Evolutionary conservation across 352 stramenopile genomes (phyloP).

Genomic region (Pythium phragmiticola): DNA sequence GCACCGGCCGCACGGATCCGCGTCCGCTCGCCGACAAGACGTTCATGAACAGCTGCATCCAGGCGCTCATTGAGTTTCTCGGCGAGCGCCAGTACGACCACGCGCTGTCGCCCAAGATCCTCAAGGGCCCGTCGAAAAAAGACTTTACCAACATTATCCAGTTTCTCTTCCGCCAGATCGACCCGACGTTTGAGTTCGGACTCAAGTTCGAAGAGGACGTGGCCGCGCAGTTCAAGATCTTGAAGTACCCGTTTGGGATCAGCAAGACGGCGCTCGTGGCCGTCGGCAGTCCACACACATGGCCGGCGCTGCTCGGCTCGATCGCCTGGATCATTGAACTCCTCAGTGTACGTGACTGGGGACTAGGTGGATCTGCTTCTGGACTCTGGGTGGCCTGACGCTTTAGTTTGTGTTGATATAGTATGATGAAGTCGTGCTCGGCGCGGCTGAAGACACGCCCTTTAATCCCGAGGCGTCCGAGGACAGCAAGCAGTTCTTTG

Average conservation of each 20-base stretch:
- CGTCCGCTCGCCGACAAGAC: constrained; percentile 88
- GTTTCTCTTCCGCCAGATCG: constrained; percentile 95
- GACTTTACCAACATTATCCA: constrained; percentile 97
- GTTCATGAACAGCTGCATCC: constrained; percentile 92
- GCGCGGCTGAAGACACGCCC: constrained; percentile 44
- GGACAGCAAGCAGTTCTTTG: constrained; percentile 92
- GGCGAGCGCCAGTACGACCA: constrained; percentile 90
- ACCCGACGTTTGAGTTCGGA: constrained; percentile 87
- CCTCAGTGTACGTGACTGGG: constrained; percentile 58
- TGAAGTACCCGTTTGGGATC: constrained; percentile 95
- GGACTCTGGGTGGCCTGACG: not conserved
- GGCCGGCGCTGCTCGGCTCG: constrained; percentile 93
- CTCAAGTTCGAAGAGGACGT: constrained; percentile 81
- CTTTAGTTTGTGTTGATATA: constrained; percentile 27
- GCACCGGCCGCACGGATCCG: constrained; percentile 64
- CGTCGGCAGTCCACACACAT: constrained; percentile 95
- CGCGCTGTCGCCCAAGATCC: constrained; percentile 86
- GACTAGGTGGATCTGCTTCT: not conserved
- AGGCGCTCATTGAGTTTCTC: constrained; percentile 94
- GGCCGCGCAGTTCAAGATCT: constrained; percentile 59
- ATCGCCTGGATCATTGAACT: constrained; percentile 98
- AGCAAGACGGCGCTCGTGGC: constrained; percentile 94
- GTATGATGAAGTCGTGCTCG: constrained; percentile 85
- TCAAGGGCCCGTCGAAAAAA: constrained; percentile 93
- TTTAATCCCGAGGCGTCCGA: constrained; percentile 58